Percentiles rank a stretch among this genome's conserved stretches.
phyloP scores from a whole-genome alignment of 2,329 filamentous ascomycete species.

The Hypoxylon sp. region DNA sequence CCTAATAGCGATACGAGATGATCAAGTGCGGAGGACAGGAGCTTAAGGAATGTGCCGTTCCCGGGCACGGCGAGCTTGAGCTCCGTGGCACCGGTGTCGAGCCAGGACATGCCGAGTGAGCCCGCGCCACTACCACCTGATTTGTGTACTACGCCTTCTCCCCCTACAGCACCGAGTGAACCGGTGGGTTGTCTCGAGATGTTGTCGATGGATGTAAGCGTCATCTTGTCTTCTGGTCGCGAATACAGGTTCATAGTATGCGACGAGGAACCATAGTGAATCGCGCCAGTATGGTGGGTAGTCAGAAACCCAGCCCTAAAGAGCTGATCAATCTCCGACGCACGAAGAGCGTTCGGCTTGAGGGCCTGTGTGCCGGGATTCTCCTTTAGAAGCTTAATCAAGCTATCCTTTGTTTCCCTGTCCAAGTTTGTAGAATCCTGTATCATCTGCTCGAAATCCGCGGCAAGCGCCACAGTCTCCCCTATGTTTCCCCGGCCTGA shows the following conservation, averaged over 20 bases:
- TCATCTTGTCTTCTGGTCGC: constrained; percentile 68
- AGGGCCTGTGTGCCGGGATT: constrained; percentile 65
- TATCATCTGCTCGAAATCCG: constrained; percentile 69
- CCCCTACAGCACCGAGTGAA: constrained; percentile 77
- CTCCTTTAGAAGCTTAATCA: constrained; percentile 65
- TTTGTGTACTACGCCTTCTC: constrained; percentile 73
- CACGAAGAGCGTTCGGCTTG: constrained; percentile 49
- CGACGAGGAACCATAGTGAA: constrained; percentile 53
- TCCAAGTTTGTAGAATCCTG: constrained; percentile 55
- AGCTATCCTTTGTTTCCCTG: constrained; percentile 64
- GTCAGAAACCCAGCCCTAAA: constrained; percentile 79
- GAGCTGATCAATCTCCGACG: constrained; percentile 61
- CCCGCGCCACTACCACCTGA: constrained; percentile 68
- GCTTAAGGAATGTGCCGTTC: constrained; percentile 76
- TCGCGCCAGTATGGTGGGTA: constrained; percentile 57
- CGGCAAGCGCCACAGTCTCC: constrained; percentile 73
- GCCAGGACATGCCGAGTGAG: constrained; percentile 60
- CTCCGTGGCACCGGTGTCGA: constrained; percentile 53
- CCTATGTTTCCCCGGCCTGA: constrained; percentile 72
- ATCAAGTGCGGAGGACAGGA: constrained; percentile 72
- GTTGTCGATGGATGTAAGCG: constrained; percentile 72
- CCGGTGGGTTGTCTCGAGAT: constrained; percentile 78
- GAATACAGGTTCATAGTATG: constrained; percentile 59
- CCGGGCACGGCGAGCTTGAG: constrained; percentile 75
- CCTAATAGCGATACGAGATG: constrained; percentile 73